These are phyloP conservation scores for Litsea cubeba DNA, from an alignment of 164 flowering plant genomes.

Conservation along the genomic window DNA sequence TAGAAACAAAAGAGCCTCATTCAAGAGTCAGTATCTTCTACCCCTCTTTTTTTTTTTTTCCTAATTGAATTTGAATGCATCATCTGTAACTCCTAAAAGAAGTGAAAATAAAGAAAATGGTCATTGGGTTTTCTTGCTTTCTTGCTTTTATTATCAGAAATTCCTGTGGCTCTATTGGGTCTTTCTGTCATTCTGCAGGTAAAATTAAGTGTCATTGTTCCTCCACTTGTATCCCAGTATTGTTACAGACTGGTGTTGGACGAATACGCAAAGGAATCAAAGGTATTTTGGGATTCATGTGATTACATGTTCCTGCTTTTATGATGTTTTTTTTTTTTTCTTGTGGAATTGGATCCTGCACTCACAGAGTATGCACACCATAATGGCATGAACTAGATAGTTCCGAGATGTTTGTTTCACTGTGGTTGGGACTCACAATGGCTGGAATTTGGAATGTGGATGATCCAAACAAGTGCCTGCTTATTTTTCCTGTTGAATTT, in stretches of 20 bases:
- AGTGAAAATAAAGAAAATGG: background rate
- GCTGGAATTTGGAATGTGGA: too few species aligned
- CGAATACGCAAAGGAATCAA: slow-evolving; percentile 59
- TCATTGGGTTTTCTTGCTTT: background rate
- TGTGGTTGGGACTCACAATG: too few species aligned
- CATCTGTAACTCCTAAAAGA: background rate
- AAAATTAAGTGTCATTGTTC: slow-evolving; percentile 63
- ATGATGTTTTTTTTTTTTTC: too few species aligned
- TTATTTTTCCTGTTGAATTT: too few species aligned
- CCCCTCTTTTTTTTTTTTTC: background rate
- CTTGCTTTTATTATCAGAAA: background rate
- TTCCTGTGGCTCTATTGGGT: background rate
- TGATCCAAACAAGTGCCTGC: too few species aligned
- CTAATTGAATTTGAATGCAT: background rate
- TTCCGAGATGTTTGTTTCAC: too few species aligned
- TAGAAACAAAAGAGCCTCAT: slow-evolving; percentile 53
- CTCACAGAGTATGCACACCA: too few species aligned
- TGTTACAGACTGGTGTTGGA: slow-evolving; percentile 56
- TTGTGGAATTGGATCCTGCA: too few species aligned
- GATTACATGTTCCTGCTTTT: too few species aligned
- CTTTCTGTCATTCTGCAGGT: slow-evolving; percentile 40
- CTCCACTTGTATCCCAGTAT: slow-evolving; percentile 69
- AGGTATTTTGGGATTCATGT: slow-evolving; percentile 36
- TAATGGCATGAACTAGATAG: too few species aligned
- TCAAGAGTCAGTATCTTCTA: slow-evolving; percentile 39